phyloP scores from a whole-genome alignment of 352 stramenopile genomes.

The Halophytophthora polymorphica region DNA sequence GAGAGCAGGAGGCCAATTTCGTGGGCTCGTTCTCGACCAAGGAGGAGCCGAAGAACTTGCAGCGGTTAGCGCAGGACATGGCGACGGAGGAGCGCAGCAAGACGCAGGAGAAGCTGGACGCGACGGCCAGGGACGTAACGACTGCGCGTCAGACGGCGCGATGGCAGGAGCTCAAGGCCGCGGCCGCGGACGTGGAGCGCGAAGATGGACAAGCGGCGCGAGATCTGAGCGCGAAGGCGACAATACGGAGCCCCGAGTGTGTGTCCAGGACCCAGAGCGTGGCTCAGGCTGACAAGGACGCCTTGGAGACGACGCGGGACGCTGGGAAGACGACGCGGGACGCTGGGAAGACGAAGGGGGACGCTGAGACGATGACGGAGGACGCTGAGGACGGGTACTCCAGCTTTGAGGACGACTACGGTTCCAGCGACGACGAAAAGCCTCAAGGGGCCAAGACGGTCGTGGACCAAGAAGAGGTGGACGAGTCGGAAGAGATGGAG shows the following conservation, averaged over 20 bases:
- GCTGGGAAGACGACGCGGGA: constrained; percentile 1
- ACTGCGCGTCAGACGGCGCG: constrained; percentile 25
- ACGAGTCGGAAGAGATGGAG: constrained; percentile 23
- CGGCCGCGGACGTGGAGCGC: constrained; percentile 17
- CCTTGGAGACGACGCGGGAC: no score
- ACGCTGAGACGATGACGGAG: constrained; percentile 7
- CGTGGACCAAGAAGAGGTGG: constrained; percentile 9
- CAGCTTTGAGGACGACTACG: constrained; percentile 48
- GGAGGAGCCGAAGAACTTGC: constrained; percentile 12
- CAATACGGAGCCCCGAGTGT: no score
- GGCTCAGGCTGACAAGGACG: no score
- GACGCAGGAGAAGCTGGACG: constrained; percentile 31
- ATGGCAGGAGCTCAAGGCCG: constrained; percentile 17
- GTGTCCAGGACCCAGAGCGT: no score
- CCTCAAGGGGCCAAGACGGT: constrained; percentile 1
- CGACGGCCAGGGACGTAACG: constrained; percentile 39
- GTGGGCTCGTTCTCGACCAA: no score
- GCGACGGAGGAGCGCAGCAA: constrained; percentile 34
- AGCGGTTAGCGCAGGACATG: constrained; percentile 48
- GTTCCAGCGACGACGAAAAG: constrained; percentile 12
- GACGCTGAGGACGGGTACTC: constrained; percentile 50
- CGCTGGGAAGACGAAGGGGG: constrained; percentile 1
- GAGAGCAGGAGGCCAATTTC: constrained; percentile 12
- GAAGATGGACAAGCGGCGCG: constrained; percentile 29
- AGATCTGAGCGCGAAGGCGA: constrained; percentile 13